Evolutionary conservation across 2,329 filamentous ascomycete genomes (phyloP), one percentile per base, ranked within the genome.

Genomic region (Aspergillus luchuensis): DNA sequence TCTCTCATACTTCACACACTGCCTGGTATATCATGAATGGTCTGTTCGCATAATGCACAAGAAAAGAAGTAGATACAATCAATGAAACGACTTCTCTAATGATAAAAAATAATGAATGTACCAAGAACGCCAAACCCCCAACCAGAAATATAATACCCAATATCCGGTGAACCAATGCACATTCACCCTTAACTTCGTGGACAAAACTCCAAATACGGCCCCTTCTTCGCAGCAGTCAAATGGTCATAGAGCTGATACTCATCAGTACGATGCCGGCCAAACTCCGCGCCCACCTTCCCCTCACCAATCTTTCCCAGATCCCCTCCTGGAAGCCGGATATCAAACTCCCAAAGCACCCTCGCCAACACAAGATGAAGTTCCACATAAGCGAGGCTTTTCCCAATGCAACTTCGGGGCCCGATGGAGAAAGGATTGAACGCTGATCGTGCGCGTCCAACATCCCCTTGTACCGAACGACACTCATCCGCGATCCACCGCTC

Each of bases 401-500:
- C 49, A 15, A 51, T 36, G 28, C 49, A 51, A 21, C 49, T 28
- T 2, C 49, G 23, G 3, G 49, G 49, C 8, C 49, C 49, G 10
- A 51, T 36, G 1, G 49, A 51, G 19, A 51, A 51, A 10, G 49
- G 49, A 36, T 17, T 51, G 17, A 51, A 51, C 15, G 38, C 38
- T 7, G 38, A 41, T 17, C 38, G 38, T 3, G 38, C 38, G 15
- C 15, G 38, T 8, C n/a, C 38, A 4, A 41, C 38, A n/a, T 41
- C 15, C 15, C n/a, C 38, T 41, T n/a, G 15, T 7, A n/a, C 38
- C 7, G 38, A n/a, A 7, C n/a, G 38, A 41, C 38, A 8, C 17
- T 53, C 50, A 10, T 30, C 28, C 21, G 17, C 23, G 19, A 78
- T 67, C 74, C 74, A 76, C 2, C 74, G 70, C 53, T 76, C 74